A percentile compares a stretch with the other conserved stretches of the same genome.
Evolutionary conservation across 1,139 yeast species (phyloP).

Genomic region (Magnusiomyces suaveolens): DNA sequence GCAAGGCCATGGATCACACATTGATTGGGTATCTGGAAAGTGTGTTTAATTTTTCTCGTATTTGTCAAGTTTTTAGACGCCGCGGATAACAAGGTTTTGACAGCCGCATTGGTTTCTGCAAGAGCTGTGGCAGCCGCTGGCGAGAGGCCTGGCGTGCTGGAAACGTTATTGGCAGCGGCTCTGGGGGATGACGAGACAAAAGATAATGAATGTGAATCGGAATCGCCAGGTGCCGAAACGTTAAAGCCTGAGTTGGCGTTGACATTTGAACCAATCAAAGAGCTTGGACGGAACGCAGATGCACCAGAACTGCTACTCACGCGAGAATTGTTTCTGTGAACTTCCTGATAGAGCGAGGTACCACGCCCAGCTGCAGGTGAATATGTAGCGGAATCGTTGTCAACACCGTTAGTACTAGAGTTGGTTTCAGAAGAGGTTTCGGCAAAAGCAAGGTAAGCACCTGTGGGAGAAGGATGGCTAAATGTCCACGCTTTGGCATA

Average conservation of each 20-base stretch:
- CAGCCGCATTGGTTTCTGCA: not conserved
- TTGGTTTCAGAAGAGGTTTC: not conserved
- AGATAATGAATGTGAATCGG: no score
- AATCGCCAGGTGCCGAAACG: no score
- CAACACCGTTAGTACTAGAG: not conserved
- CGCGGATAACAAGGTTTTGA: not conserved
- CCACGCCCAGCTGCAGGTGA: not conserved
- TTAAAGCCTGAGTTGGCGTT: no score
- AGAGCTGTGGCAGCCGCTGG: not conserved
- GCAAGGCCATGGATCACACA: slow-evolving; percentile 60
- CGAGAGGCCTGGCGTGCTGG: no score
- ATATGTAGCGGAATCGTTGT: not conserved
- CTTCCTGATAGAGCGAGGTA: not conserved
- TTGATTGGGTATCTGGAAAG: slow-evolving; percentile 37
- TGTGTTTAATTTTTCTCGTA: slow-evolving; percentile 29
- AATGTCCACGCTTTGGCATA: not conserved
- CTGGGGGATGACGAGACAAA: not conserved
- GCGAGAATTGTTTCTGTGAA: no score
- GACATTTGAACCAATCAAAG: no score
- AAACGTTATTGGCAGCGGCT: not conserved
- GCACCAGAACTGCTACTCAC: no score
- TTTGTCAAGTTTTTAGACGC: slow-evolving; percentile 22
- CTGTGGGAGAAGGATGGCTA: slow-evolving; percentile 3
- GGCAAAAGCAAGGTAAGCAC: not conserved
- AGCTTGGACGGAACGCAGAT: no score